A percentile compares a stretch with the other conserved stretches of the same genome.
phyloP scores from a whole-genome alignment of 305 asterid species.

The Fraxinus paxiana region DNA sequence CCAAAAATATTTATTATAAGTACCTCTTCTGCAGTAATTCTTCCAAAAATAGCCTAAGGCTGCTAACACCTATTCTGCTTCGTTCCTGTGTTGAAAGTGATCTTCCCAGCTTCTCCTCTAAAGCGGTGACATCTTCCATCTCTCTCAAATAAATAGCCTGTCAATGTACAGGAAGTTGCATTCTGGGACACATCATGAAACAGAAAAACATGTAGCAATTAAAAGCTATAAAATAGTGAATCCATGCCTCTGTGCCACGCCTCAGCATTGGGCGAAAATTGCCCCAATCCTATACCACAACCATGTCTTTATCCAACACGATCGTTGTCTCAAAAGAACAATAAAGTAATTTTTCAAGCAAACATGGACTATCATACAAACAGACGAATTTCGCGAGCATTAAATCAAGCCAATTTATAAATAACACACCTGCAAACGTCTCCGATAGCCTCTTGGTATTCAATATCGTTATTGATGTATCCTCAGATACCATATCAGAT shows the following conservation, averaged over 20 bases:
- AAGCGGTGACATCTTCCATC: slow-evolving; percentile 69
- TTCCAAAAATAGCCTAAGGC: slow-evolving; percentile 88
- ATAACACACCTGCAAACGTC: not conserved
- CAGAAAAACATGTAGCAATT: not conserved
- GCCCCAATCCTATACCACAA: slow-evolving; percentile 6
- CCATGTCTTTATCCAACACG: slow-evolving; percentile 22
- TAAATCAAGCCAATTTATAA: not conserved
- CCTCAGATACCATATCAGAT: not conserved
- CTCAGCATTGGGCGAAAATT: not conserved
- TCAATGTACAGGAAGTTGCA: slow-evolving; percentile 21
- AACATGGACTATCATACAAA: not conserved
- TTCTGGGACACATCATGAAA: slow-evolving; percentile 10
- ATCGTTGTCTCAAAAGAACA: not conserved
- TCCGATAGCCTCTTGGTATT: not conserved
- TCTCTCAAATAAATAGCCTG: slow-evolving; percentile 85
- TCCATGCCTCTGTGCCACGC: not conserved
- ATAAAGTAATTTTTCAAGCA: not conserved
- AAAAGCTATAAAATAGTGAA: not conserved
- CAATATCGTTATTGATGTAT: not conserved
- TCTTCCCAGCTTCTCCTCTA: slow-evolving; percentile 93
- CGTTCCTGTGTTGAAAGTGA: slow-evolving; percentile 75
- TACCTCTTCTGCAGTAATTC: slow-evolving; percentile 84
- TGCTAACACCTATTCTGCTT: slow-evolving; percentile 87
- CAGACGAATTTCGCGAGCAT: not conserved
- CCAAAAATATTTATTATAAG: slow-evolving; percentile 10